Evolutionary conservation across 2,329 filamentous ascomycete species (phyloP), one percentile per base, ranked within the genome.

Genomic region (Chaetothyriales sp.): DNA sequence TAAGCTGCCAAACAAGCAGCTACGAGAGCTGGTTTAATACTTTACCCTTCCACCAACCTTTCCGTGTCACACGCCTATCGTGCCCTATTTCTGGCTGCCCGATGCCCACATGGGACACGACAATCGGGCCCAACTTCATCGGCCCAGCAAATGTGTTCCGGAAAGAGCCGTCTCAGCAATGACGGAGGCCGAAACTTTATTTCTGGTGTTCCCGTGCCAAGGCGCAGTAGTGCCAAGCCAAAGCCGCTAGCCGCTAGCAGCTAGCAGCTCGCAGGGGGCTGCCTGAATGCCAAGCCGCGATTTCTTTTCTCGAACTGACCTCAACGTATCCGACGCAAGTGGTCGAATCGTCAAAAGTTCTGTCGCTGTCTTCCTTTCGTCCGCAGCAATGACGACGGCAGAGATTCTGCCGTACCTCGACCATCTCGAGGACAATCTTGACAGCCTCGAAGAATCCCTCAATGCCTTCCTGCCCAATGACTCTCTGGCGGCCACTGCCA

Each of bases 401-500:
- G 33, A 40, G 9, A 40, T 92, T 50, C 69, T 76, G 8, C 78
- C 83, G 28, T 77, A 86, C 49, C 73, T 94, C 48, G 80, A 85
- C 61, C 77, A 82, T 65, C 80, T 95, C 49, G 83, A 88, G 59
- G 77, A 80, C 60, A 81, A 89, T 65, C 78, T 97, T 48, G 86
- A 94, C 68, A 78, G 83, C 51, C 77, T 97, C 46, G 81, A 94
- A 64, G 78, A 82, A 37, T 75, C 78, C 3, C 74, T 97, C 25
- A 70, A 78, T 56, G 88, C 90, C n/a, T 71, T 97, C 5, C 70
- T 94, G 22, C 73, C 75, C 37, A 75, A 76, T 48, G 10, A 40
- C 10, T 68, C 77, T 1, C 70, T 95, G 44, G 73, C 80, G 48
- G 79, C 83, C 43, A 78, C 80, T 52, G 81, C 87, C 4, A 82